Evolutionary conservation across 768 basidiomycete genomes (phyloP), one percentile per base, ranked within the genome.

Genomic region (Tricholoma sp.): DNA sequence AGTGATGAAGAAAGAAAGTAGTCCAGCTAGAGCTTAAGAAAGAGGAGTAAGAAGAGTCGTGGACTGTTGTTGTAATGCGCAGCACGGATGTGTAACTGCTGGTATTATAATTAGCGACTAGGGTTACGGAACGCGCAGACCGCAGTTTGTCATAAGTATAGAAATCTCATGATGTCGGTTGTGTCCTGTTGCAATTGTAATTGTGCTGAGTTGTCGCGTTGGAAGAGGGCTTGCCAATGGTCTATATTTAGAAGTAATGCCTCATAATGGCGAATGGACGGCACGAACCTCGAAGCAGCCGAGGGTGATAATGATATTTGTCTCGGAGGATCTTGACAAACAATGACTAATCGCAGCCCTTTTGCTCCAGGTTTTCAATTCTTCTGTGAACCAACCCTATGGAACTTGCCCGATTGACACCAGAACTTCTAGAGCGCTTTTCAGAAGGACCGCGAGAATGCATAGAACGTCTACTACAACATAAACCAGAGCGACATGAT

Each of bases 391-490:
- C 20, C 29, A 52, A 52, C 20, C 29, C 32, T 7, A 42, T 55
- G 44, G 11, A 36, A 4, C 45, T 63, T 3, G 53, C 63, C 3
- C 44, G 54, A 9, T 55, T 69, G 33, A 59, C 69, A 15, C 50
- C 57, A 29, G 58, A 55, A 17, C 59, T 45, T 11, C 58, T 72
- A 2, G 60, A 65, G 29, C 17, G 52, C 6, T 66, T 76, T 29
- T 66, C 67, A 7, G 61, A 69, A 36, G 62, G 57, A 28, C 68
- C 68, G 3, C 64, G 65, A 52, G 32, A 50, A 51, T 74, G 72
- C 50, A 71, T 85, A 29, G 65, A 76, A 44, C 75, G 80, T 47
- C 69, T 85, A 6, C 52, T 68, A 3, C 57, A 62, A 9, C 59
- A 66, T 57, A 54, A 65, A 36, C 56, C 65, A 53, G 73, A 78